These are phyloP conservation scores for Gracilaria caudata DNA, from an alignment of 23 red algal species.

Conservation along the genomic window DNA sequence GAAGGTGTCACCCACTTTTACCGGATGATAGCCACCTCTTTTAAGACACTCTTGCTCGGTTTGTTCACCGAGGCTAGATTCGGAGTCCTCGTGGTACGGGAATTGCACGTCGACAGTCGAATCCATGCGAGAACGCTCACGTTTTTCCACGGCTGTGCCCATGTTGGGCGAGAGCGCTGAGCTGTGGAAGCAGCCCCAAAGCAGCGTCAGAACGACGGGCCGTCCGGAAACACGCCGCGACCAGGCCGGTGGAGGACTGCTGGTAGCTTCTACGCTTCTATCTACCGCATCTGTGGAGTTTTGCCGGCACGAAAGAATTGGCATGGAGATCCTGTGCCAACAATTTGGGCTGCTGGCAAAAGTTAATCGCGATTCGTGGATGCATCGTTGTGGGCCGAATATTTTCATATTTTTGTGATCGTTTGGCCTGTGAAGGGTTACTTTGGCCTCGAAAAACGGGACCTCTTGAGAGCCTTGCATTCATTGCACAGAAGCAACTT, in stretches of 20 bases:
- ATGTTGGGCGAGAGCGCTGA: background rate
- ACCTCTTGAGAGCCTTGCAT: no score
- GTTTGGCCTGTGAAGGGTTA: background rate
- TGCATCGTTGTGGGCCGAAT: constrained; percentile 3
- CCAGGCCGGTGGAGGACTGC: background rate
- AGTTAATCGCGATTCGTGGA: background rate
- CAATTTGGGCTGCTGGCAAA: background rate
- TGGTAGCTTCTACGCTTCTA: background rate
- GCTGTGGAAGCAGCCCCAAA: constrained; percentile 1
- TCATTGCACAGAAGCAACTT: no score
- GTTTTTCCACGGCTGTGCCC: constrained; percentile 43
- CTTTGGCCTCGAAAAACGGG: no score
- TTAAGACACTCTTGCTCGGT: constrained; percentile 54
- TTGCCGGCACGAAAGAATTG: background rate
- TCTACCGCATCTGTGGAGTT: background rate
- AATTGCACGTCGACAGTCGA: constrained; percentile 22
- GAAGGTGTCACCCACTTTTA: constrained; percentile 76
- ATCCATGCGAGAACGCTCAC: constrained; percentile 25
- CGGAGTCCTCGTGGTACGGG: constrained; percentile 60
- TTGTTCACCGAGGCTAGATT: constrained; percentile 52
- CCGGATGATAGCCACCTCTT: constrained; percentile 90
- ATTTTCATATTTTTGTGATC: constrained; percentile 3
- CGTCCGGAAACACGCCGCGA: background rate
- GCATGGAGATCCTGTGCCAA: background rate
- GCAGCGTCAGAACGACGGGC: background rate